These are phyloP conservation scores for Cucumis cinereus DNA, from an alignment of 306 rosid genomes.

Conservation along the genomic window DNA sequence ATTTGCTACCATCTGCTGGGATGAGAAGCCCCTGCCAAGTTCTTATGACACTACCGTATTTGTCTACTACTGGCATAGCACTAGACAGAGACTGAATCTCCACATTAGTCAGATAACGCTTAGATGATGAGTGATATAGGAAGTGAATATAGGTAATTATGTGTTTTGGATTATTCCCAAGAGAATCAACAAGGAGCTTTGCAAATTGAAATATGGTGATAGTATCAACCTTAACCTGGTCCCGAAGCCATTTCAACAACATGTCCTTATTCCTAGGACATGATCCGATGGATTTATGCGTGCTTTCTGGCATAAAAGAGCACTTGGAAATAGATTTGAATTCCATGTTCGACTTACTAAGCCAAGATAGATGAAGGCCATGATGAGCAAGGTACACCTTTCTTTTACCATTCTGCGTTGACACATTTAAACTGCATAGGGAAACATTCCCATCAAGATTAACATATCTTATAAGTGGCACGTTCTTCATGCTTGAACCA, in stretches of 20 bases:
- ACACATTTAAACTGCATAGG: conserved; percentile 22
- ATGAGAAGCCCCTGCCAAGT: conserved; percentile 25
- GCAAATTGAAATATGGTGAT: conserved; percentile 24
- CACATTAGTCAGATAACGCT: background rate
- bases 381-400: conserved; percentile 15
- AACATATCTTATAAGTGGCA: conserved; percentile 39
- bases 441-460: conserved; percentile 21
- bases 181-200: background rate
- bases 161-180: conserved; percentile 2
- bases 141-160: conserved; percentile 38
- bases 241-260: conserved; percentile 33
- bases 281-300: conserved; percentile 27
- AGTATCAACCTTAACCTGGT: conserved; percentile 6
- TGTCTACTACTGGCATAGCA: conserved; percentile 51
- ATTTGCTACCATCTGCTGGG: conserved; percentile 58
- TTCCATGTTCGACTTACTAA: conserved; percentile 38
- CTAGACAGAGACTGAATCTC: conserved; percentile 15
- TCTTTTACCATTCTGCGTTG: background rate
- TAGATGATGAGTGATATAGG: conserved; percentile 30
- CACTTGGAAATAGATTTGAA: conserved; percentile 13
- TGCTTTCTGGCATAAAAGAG: conserved; percentile 40
- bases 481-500: conserved; percentile 15
- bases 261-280: background rate
- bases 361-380: conserved; percentile 25
- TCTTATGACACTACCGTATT: conserved; percentile 19